Base-by-base conservation (phyloP, 495 filamentous ascomycete genomes). In the Tetracladium setigerum region DNA sequence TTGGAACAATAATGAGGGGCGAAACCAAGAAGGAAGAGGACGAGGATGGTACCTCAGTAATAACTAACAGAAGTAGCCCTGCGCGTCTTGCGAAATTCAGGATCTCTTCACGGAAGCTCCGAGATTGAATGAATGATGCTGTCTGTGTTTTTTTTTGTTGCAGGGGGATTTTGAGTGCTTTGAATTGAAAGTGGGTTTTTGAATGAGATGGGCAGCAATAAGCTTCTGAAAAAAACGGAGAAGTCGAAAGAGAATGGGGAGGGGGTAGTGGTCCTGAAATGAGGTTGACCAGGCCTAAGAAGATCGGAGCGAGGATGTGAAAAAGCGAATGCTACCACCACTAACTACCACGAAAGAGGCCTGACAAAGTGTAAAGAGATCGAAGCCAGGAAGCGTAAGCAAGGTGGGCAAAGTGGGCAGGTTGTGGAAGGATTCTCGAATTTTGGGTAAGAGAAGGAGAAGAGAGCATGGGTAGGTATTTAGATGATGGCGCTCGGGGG, bases 31-130 rank as follows among this genome's bases (percentile, higher is more conserved):
- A 44, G 41, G 50, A 41, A 56, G 45, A 47, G 44, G 36, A 53
- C 50, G 57, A 54, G 50, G 50, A 50, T 56, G 38, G 38, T 60
- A 60, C 54, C 57, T 56, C 57, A 46, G 51, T 57, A 42, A 27
- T 27, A 27, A 27, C 22, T 49, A 56, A 56, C 47, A 57, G 47
- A 56, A 36, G 38, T n/a, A 15, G 53, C 54, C 54, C 54, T 60
- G 53, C 54, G 52, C 57, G 22, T 55, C 43, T 56, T 52, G 46
- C 32, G 13, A 41, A 53, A 52, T 36, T 16, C 34, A 16, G 16
- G 34, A 36, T 36, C 16, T 36, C 5, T n/a, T 36, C 13, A 36
- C 16, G 34, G 18, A 16, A 41, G 19, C n/a, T 54, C 47, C 45
- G 50, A 51, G 44, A 53, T 46, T 35, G 31, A 19, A 41, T 31